Evolutionary conservation across 2,329 filamentous ascomycete species (phyloP), one percentile per base, ranked within the genome.

Genomic region (Talaromyces marneffei): DNA sequence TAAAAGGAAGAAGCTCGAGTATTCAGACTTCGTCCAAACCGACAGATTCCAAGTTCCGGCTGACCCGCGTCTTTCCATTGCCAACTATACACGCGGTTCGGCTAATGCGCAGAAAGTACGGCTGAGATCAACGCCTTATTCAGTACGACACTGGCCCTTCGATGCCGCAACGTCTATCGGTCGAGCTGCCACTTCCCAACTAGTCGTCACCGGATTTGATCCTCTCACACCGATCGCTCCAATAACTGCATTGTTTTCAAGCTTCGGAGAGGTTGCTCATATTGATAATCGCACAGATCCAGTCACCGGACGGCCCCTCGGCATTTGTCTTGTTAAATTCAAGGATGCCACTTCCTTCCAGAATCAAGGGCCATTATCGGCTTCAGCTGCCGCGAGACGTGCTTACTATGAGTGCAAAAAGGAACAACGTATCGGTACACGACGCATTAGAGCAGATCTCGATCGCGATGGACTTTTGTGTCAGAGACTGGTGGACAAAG

Each of bases 131-230:
- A 71, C 88, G 84, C 71, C 85, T 83, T 96, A 96, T 76, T 87
- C 88, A 63, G 78, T 96, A 57, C 90, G 86, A 72, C 88, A 89
- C 23, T 97, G 95, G 75, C 77, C 85, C 27, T 94, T 91, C 75
- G 92, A 97, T 72, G 78, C 87, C 4, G 86, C 86, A 68, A 91
- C 91, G 4, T 96, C 93, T 2, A 86, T 95, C 68, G 93, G 92
- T 0, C 91, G 92, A 25, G 91, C 91, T 0, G 93, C 93, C 14
- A 91, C 94, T 1, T 91, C 89, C 2, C 91, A 96, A 72, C 86
- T 99, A 54, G 88, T 97, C 3, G 91, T 97, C 20, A 92, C 87
- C n/a, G 91, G 92, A n/a, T 97, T 97, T 73, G 94, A 97, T 74
- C 92, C 93, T 6, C 80, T 97, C 65, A 88, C 90, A 42, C 85